Evolutionary conservation across 768 basidiomycete species (phyloP).

Genomic region (Termitomyces sp.): DNA sequence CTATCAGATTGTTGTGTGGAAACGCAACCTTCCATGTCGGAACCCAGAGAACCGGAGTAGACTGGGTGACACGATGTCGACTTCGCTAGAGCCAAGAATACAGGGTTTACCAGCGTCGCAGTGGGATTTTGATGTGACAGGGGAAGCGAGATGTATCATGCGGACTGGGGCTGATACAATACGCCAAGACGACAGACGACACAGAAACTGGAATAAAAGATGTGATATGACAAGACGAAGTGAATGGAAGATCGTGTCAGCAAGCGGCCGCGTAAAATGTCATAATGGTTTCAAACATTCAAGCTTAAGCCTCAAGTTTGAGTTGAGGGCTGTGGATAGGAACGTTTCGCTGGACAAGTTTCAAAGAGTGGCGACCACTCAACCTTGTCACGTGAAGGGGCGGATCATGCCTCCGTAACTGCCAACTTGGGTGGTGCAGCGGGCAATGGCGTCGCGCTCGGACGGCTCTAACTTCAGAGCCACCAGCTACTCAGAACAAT

Average conservation of each 20-base stretch:
- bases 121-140: neutral
- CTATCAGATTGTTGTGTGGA: neutral
- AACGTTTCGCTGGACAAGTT: too few species aligned
- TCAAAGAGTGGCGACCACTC: too few species aligned
- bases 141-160: neutral
- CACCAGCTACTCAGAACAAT: slow-evolving; percentile 10
- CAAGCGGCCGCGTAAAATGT: neutral
- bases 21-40: neutral
- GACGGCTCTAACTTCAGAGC: neutral
- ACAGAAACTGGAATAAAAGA: neutral
- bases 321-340: neutral
- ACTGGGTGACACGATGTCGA: neutral
- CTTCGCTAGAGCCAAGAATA: neutral
- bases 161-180: neutral
- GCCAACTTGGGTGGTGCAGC: neutral
- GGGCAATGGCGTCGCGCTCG: neutral
- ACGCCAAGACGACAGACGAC: neutral
- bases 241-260: neutral
- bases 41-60: neutral
- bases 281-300: neutral
- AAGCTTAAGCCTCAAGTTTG: too few species aligned
- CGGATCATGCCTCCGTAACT: neutral
- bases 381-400: neutral
- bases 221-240: neutral
- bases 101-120: neutral